Evolutionary conservation across 2,329 filamentous ascomycete genomes (phyloP).

Genomic region (Fusarium humuli): DNA sequence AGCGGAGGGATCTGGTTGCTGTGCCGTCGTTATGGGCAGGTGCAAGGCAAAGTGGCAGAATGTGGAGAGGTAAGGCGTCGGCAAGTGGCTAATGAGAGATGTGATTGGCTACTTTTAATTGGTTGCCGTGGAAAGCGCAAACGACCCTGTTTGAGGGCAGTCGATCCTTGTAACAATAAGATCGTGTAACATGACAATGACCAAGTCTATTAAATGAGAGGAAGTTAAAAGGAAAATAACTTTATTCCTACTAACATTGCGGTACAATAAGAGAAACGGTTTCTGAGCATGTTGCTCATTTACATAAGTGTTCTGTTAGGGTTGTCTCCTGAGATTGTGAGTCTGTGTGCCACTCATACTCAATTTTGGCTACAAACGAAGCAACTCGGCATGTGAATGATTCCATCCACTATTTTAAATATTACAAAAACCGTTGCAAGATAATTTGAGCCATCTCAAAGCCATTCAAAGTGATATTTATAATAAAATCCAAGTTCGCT

Average conservation of each 20-base stretch:
- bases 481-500: neutral
- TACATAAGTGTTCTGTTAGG: neutral
- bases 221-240: neutral
- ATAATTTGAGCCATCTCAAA: neutral
- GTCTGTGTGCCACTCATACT: neutral
- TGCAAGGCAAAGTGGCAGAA: constrained; percentile 13
- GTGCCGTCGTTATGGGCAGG: constrained; percentile 39
- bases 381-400: neutral
- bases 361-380: neutral
- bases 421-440: neutral
- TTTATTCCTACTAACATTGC: neutral
- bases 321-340: neutral
- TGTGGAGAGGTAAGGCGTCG: constrained; percentile 6
- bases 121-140: constrained; percentile 33
- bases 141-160: constrained; percentile 17
- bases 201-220: neutral
- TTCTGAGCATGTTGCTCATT: neutral
- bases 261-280: neutral
- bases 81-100: constrained; percentile 18
- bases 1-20: constrained; percentile 41
- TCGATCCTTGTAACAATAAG: neutral
- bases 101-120: constrained; percentile 23
- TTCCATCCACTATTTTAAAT: neutral
- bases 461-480: neutral
- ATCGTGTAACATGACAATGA: neutral